A percentile compares a stretch with the other conserved stretches of the same genome.
Evolutionary conservation across 1,284 basidiomycete species (phyloP).

Genomic region (Binderoboletus segoi): DNA sequence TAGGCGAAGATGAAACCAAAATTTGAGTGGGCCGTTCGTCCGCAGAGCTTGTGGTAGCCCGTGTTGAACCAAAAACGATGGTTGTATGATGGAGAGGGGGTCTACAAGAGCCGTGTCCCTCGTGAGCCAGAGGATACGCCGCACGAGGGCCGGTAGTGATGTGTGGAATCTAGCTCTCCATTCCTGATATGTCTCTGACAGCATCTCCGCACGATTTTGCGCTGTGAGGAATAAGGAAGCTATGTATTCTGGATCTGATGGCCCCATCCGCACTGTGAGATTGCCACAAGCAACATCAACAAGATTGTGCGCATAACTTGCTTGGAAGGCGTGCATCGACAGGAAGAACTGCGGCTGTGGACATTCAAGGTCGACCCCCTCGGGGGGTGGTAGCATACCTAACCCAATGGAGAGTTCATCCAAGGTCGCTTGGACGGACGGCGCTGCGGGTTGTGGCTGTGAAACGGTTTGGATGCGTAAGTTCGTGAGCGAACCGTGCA

Average conservation of each 20-base stretch:
- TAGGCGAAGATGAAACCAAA: conserved; percentile 73
- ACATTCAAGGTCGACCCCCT: conserved; percentile 3
- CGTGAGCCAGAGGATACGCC: conserved; percentile 52
- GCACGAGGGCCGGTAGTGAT: conserved; percentile 40
- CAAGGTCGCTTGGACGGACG: conserved; percentile 9
- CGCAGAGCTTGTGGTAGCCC: conserved; percentile 68
- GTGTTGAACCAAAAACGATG: conserved; percentile 76
- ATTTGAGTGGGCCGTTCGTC: conserved; percentile 64
- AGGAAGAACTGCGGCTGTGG: conserved; percentile 24
- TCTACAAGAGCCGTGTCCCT: conserved; percentile 59
- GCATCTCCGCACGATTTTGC: conserved; percentile 29
- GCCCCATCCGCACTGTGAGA: conserved; percentile 40
- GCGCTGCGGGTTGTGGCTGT: background rate
- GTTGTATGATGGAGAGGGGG: conserved; percentile 76
- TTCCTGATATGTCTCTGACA: conserved; percentile 24
- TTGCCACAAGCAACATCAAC: conserved; percentile 32
- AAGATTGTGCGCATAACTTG: conserved; percentile 26
- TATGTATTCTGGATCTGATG: conserved; percentile 50
- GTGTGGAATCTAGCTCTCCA: conserved; percentile 35
- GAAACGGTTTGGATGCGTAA: conserved; percentile 18
- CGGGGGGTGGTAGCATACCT: conserved; percentile 5
- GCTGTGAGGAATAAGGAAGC: conserved; percentile 39
- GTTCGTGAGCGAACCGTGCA: conserved; percentile 22
- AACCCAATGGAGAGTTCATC: conserved; percentile 24
- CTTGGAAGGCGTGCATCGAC: conserved; percentile 22